Percentiles rank a stretch among this genome's conserved stretches.
phyloP scores from a whole-genome alignment of 768 basidiomycete species.

The Mycena galericulata region DNA sequence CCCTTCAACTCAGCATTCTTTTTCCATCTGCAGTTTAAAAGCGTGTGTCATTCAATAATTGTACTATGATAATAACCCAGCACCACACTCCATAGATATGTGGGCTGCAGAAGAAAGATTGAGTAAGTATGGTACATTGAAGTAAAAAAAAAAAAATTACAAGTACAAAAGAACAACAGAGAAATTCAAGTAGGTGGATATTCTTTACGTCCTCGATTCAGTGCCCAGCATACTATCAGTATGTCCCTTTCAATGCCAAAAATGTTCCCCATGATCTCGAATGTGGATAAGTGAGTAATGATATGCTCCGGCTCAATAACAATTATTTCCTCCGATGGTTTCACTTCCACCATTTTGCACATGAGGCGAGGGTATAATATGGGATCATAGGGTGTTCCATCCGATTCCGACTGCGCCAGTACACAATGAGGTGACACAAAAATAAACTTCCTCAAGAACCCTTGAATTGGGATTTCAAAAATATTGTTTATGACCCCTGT shows the following conservation, averaged over 20 bases:
- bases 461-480: conserved; percentile 1
- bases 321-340: neutral
- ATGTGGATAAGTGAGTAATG: neutral
- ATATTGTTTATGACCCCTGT: conserved; percentile 1
- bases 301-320: conserved; percentile 5
- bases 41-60: no score
- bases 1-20: no score
- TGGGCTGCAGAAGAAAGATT: no score
- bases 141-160: no score
- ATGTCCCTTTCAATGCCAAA: neutral
- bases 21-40: no score
- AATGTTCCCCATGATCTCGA: no score
- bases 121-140: no score
- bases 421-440: neutral
- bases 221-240: neutral
- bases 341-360: neutral
- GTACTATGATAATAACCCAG: no score
- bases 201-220: neutral
- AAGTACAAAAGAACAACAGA: neutral
- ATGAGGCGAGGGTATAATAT: neutral
- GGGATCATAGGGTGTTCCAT: neutral
- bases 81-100: no score
- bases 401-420: neutral
- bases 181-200: neutral
- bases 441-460: neutral